Percentiles rank a stretch among this genome's conserved stretches.
Conservation (phyloP, 2,329 filamentous ascomycete species). For the Periconia digitata region DNA sequence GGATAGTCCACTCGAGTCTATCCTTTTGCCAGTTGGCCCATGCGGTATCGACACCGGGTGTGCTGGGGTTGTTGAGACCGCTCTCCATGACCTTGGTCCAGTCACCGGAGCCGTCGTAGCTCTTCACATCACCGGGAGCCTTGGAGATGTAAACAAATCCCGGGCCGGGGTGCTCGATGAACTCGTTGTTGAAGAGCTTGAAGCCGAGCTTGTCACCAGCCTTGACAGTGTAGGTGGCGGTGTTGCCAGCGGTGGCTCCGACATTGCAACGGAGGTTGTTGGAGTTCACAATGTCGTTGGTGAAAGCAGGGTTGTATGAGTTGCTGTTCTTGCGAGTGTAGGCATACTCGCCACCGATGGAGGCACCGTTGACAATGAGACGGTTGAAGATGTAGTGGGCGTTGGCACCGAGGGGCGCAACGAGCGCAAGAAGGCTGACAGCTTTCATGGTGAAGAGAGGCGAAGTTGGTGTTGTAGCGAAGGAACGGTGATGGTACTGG, state of each 20-base stretch:
- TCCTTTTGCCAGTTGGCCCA: constrained; percentile 45
- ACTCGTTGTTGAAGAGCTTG: constrained; percentile 54
- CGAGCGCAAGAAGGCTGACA: constrained; percentile 23
- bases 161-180: constrained; percentile 47
- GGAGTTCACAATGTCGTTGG: constrained; percentile 35
- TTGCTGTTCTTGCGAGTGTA: constrained; percentile 41
- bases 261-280: constrained; percentile 41
- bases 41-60: constrained; percentile 23
- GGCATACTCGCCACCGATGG: constrained; percentile 36
- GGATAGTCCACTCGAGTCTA: constrained; percentile 48
- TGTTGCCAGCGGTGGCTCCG: constrained; percentile 35
- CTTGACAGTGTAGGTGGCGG: constrained; percentile 39
- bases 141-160: constrained; percentile 43
- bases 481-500: background rate
- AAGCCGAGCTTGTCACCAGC: constrained; percentile 54
- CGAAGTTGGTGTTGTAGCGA: background rate
- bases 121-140: constrained; percentile 64
- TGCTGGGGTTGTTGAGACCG: constrained; percentile 27
- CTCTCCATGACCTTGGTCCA: constrained; percentile 41
- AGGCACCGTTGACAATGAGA: constrained; percentile 35
- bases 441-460: constrained; percentile 30
- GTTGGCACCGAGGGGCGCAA: constrained; percentile 13
- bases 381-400: constrained; percentile 43
- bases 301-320: constrained; percentile 34
- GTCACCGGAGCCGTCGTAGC: constrained; percentile 65